A percentile compares a stretch with the other conserved stretches of the same genome.
phyloP scores from a whole-genome alignment of 1,284 basidiomycete genomes.

The Somion occarium region DNA sequence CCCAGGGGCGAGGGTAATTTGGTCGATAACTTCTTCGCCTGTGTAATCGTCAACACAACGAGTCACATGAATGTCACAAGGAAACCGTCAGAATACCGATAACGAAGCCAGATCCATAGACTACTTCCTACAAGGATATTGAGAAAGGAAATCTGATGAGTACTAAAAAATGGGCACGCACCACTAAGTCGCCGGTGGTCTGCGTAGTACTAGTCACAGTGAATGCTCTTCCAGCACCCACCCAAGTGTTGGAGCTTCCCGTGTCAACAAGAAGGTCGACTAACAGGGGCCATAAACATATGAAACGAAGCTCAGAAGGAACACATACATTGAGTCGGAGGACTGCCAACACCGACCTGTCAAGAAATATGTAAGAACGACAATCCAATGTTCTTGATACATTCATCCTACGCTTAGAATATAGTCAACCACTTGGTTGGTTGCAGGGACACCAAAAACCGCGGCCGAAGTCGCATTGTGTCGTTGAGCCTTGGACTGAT shows the following conservation, averaged over 20 bases:
- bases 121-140: conserved; percentile 22
- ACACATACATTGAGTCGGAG: conserved; percentile 19
- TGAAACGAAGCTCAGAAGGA: not conserved
- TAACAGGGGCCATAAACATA: not conserved
- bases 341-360: conserved; percentile 21
- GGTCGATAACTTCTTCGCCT: conserved; percentile 19
- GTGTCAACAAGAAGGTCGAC: conserved; percentile 23
- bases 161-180: conserved; percentile 12
- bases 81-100: conserved; percentile 34
- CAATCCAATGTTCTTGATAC: not conserved
- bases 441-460: conserved; percentile 15
- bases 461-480: conserved; percentile 3
- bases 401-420: conserved; percentile 13
- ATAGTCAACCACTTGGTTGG: conserved; percentile 23
- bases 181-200: conserved; percentile 36
- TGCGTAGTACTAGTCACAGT: conserved; percentile 32
- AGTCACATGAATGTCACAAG: too few species aligned
- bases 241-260: conserved; percentile 41
- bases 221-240: conserved; percentile 42
- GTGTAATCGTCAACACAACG: conserved; percentile 7
- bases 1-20: conserved; percentile 16
- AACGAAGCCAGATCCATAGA: conserved; percentile 46
- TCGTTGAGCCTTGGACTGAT: conserved; percentile 7
- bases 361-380: not conserved
- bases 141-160: not conserved